Conservation (phyloP, 2,329 filamentous ascomycete genomes). For the Zymoseptoria crescenta region DNA sequence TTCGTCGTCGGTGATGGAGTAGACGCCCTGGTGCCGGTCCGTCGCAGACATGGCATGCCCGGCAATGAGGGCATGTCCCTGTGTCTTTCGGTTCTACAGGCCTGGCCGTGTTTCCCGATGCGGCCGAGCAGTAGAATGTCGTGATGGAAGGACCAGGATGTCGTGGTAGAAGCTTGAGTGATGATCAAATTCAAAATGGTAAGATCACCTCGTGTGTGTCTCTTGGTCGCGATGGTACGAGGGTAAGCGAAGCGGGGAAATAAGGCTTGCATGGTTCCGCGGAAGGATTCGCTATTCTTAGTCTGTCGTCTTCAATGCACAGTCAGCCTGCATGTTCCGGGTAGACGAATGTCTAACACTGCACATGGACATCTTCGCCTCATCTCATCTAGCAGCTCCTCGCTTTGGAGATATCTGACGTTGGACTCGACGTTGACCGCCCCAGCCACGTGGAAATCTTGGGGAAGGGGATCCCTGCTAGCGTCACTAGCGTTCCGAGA, state of each 20-base stretch:
- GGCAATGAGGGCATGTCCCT: background rate
- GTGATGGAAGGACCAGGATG: background rate
- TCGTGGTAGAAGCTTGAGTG: background rate
- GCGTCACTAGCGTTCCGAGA: too few relatives aligned
- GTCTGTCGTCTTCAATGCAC: background rate
- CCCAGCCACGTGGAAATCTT: too few relatives aligned
- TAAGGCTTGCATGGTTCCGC: background rate
- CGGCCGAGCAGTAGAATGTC: too few relatives aligned
- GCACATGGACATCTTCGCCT: too few relatives aligned
- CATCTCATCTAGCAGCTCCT: too few relatives aligned
- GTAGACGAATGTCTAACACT: too few relatives aligned
- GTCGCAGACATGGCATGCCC: background rate
- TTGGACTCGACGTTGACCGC: too few relatives aligned
- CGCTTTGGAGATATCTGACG: too few relatives aligned
- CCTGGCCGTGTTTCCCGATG: background rate
- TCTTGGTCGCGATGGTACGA: background rate
- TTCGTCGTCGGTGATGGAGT: slow-evolving; percentile 2
- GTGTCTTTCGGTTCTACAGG: background rate
- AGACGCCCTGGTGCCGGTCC: background rate
- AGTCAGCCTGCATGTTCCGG: too few relatives aligned
- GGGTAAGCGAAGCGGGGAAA: background rate
- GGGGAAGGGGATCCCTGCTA: too few relatives aligned
- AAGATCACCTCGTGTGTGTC: background rate
- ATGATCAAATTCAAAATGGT: background rate
- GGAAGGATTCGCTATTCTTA: background rate